These are phyloP conservation scores for Fraxinus angustifolia DNA, from an alignment of 305 asterid genomes.

Conservation along the genomic window DNA sequence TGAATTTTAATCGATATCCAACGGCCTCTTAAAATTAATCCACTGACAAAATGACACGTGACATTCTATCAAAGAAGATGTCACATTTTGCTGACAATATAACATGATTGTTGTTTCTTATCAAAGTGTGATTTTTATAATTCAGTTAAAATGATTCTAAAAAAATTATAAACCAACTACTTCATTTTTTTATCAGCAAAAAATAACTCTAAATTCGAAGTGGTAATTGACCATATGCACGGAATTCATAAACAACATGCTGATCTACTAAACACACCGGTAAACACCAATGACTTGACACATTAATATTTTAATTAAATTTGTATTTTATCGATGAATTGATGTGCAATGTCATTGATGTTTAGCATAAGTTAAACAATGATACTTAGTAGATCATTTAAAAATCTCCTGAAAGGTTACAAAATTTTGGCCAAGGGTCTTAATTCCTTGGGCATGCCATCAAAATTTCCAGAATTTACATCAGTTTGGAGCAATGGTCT, in stretches of 20 bases:
- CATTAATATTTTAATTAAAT: neutral
- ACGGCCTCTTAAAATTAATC: too few relatives aligned
- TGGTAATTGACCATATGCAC: neutral
- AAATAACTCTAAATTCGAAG: neutral
- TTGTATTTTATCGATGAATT: neutral
- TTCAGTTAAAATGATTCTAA: neutral
- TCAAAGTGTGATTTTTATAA: neutral
- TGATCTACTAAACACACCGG: neutral
- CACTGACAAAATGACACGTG: too few relatives aligned
- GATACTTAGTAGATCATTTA: neutral
- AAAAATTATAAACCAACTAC: neutral
- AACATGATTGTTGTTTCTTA: neutral
- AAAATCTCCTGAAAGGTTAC: slow-evolving; percentile 24
- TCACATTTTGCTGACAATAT: neutral
- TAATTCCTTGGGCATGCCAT: slow-evolving; percentile 71
- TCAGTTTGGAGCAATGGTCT: slow-evolving; percentile 77
- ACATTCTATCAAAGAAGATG: too few relatives aligned
- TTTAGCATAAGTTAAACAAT: neutral
- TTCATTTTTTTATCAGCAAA: neutral
- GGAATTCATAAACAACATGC: neutral
- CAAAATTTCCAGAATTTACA: slow-evolving; percentile 70
- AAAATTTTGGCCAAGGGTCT: slow-evolving; percentile 67
- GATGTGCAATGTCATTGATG: neutral
- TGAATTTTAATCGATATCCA: too few relatives aligned
- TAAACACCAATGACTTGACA: neutral